Percentiles rank a stretch among this genome's conserved stretches.
Conservation (phyloP, 169 alveolate species). For the Plasmodium gallinaceum region DNA sequence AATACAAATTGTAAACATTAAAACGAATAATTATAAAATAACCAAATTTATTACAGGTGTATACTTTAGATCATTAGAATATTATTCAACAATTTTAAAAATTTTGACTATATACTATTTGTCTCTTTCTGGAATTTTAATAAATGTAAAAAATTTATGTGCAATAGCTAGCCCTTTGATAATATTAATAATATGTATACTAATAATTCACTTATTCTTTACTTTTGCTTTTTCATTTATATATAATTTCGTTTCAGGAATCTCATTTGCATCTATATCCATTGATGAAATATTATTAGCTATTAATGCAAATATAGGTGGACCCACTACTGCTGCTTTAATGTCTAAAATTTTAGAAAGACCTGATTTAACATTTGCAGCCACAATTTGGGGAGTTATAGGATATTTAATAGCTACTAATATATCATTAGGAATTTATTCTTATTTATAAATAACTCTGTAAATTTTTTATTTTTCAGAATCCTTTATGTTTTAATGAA, state of each 20-base stretch:
- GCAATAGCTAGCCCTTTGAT: conserved; percentile 10
- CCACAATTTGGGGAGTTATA: conserved; percentile 41
- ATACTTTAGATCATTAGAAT: conserved; percentile 37
- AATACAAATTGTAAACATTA: neutral
- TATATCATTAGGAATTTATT: conserved; percentile 14
- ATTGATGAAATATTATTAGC: conserved; percentile 57
- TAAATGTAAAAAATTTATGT: conserved; percentile 24
- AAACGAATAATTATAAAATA: neutral
- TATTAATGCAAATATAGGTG: conserved; percentile 70
- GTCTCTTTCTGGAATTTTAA: conserved; percentile 42
- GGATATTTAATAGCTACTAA: conserved; percentile 45
- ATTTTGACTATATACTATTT: conserved; percentile 49
- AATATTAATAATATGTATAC: conserved; percentile 14
- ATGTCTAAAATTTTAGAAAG: conserved; percentile 43
- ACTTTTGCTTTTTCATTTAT: conserved; percentile 30
- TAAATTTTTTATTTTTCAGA: neutral
- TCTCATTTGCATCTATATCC: conserved; percentile 4
- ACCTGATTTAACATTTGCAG: conserved; percentile 53
- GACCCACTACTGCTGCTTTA: conserved; percentile 54
- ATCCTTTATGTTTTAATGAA: neutral
- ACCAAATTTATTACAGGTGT: conserved; percentile 6
- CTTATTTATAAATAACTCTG: neutral
- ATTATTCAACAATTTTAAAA: conserved; percentile 52
- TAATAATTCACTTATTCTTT: conserved; percentile 28
- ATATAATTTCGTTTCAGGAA: conserved; percentile 6